A percentile compares a stretch with the other conserved stretches of the same genome.
phyloP scores from a whole-genome alignment of 495 filamentous ascomycete species.

The Cenococcum geophilum region DNA sequence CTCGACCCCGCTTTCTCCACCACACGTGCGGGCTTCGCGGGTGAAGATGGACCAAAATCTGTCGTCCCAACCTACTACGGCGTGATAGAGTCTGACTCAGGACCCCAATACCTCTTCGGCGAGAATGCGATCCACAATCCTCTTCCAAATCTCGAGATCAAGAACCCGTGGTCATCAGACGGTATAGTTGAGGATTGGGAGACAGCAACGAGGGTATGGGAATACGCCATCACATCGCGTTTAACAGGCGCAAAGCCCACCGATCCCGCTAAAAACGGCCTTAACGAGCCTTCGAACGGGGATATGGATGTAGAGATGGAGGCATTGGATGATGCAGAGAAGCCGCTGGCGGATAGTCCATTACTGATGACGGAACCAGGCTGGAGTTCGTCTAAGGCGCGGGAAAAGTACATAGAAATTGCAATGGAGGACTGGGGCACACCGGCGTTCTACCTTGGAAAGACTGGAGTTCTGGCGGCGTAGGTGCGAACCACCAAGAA shows the following conservation, averaged over 20 bases:
- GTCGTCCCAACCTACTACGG: conserved; percentile 85
- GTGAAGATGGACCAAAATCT: conserved; percentile 94
- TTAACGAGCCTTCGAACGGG: conserved; percentile 53
- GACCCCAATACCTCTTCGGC: conserved; percentile 65
- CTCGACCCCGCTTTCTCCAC: conserved; percentile 89
- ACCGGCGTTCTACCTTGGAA: conserved; percentile 86
- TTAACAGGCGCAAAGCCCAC: conserved; percentile 60
- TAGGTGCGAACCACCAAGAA: conserved; percentile 40
- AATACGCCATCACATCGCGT: conserved; percentile 73
- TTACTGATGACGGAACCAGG: conserved; percentile 90
- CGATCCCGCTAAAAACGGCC: conserved; percentile 63
- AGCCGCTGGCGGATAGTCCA: conserved; percentile 78
- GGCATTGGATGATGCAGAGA: conserved; percentile 60
- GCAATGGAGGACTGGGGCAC: conserved; percentile 93
- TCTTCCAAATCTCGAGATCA: conserved; percentile 66
- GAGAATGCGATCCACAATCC: conserved; percentile 80
- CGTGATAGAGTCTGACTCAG: conserved; percentile 48
- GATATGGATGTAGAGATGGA: conserved; percentile 61
- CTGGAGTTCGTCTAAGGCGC: conserved; percentile 80
- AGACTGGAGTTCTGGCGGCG: conserved; percentile 59
- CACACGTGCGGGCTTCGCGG: conserved; percentile 90
- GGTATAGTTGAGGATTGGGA: conserved; percentile 97
- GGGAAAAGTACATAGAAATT: conserved; percentile 89
- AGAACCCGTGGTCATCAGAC: conserved; percentile 85
- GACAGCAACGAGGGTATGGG: conserved; percentile 80